Base-by-base conservation (phyloP, 108 stramenopile genomes). In the Epithemia pelagica region DNA sequence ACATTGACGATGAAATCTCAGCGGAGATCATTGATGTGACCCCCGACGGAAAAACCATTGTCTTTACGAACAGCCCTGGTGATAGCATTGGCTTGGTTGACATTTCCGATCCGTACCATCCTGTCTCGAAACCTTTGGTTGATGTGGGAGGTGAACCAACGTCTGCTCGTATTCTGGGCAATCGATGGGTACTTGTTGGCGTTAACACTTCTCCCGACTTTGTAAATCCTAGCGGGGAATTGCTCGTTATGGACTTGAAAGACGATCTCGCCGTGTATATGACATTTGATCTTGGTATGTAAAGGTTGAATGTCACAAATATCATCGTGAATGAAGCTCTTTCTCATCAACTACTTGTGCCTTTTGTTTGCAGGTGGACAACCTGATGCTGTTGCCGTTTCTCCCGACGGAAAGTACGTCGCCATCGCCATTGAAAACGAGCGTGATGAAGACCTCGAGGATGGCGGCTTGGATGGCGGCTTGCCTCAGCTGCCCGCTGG, bases 391-490 rank as follows among this genome's bases (percentile, higher is more conserved):
- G 65, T 89, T 37, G 69, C 65, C 21, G 68, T 79, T 19, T 67
- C 68, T 32, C 64, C 76, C 0, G 82, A 88, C 27, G 68, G 69
- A 21, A 68, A 70, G 20, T 85, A 75, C 57, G 65, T 80, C 24
- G 82, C 77, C 1, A 75, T 85, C 56, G 80, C 78, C 68, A 85
- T 89, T 31, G 88, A 85, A 62, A 85, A 89, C 58, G 82, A 83
- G 56, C 80, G 89, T 29, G 82, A 81, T 63, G 82, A 84, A 70
- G 83, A 84, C 57, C 33, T 82, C 2, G 66, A 59, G 26, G 85
- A 79, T 30, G 83, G 74, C 28, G 59, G 19, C 32, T 73, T 69
- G 26, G 85, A 79, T 30, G 83, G 74, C 28, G 59, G 19, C 32
- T 73, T 69, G 56, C 81, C 82, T 15, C 81, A 79, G 71, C 61